These are phyloP conservation scores for Tetrahymena borealis DNA, from an alignment of 73 alveolate species.

Conservation along the genomic window DNA sequence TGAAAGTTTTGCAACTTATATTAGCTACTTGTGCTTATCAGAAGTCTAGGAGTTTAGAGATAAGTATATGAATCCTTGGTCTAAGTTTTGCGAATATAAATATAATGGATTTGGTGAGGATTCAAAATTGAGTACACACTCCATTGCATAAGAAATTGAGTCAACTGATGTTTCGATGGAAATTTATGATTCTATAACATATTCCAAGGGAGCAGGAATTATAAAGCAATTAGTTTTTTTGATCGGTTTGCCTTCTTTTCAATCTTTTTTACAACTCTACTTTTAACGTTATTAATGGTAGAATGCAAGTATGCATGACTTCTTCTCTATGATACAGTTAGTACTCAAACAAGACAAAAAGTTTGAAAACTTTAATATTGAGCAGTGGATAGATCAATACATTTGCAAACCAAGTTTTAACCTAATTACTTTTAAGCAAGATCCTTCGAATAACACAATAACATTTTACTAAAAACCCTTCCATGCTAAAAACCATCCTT, in stretches of 20 bases:
- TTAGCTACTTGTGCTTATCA: slow-evolving; percentile 51
- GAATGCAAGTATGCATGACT: background rate
- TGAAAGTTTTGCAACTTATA: slow-evolving; percentile 91
- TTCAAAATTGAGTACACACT: slow-evolving; percentile 62
- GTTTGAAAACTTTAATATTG: background rate
- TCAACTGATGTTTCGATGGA: slow-evolving; percentile 74
- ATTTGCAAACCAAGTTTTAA: background rate
- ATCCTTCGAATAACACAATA: background rate
- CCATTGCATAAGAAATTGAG: slow-evolving; percentile 59
- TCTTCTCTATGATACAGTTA: background rate
- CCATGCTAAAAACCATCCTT: background rate
- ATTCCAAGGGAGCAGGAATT: slow-evolving; percentile 94
- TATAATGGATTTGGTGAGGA: slow-evolving; percentile 26
- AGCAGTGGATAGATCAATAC: background rate
- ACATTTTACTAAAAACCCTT: background rate
- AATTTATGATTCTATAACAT: slow-evolving; percentile 91
- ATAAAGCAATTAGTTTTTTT: slow-evolving; percentile 78
- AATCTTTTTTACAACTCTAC: background rate
- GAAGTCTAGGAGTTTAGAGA: background rate
- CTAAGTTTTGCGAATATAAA: slow-evolving; percentile 27
- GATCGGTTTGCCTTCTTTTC: slow-evolving; percentile 51
- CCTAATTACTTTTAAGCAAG: background rate
- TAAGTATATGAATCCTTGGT: slow-evolving; percentile 15
- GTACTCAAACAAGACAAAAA: background rate
- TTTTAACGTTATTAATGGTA: background rate